Conservation (phyloP, 345 rosid species). For the Viola odorata region DNA sequence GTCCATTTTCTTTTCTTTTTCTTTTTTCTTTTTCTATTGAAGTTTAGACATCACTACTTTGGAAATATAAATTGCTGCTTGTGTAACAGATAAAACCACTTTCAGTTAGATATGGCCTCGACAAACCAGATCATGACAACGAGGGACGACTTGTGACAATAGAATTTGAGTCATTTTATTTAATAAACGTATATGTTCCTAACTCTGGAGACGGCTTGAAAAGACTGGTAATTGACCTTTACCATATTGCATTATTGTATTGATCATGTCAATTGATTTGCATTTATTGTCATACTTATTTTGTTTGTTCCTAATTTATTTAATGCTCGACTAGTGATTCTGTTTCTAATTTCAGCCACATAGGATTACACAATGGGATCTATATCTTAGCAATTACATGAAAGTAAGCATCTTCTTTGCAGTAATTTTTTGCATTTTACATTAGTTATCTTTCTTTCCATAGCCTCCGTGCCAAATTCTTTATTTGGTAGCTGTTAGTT, state of each 20-base stretch:
- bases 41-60: too few relatives aligned
- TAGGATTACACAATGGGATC: slow-evolving; percentile 79
- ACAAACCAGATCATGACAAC: slow-evolving; percentile 69
- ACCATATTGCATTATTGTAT: slow-evolving; percentile 1
- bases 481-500: too few relatives aligned
- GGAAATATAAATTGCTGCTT: slow-evolving; percentile 7
- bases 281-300: slow-evolving; percentile 1
- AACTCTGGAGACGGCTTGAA: slow-evolving; percentile 95
- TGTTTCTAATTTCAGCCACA: slow-evolving; percentile 44
- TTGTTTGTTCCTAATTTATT: not conserved
- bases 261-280: slow-evolving; percentile 10
- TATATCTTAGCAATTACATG: slow-evolving; percentile 63
- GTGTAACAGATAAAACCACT: slow-evolving; percentile 74
- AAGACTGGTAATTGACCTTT: slow-evolving; percentile 61
- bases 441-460: too few relatives aligned
- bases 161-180: slow-evolving; percentile 79
- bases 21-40: too few relatives aligned
- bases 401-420: slow-evolving; percentile 45
- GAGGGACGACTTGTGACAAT: slow-evolving; percentile 89
- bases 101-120: slow-evolving; percentile 72
- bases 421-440: not conserved
- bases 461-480: too few relatives aligned
- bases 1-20: too few relatives aligned
- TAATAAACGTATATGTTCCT: slow-evolving; percentile 71
- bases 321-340: slow-evolving; percentile 8